Conservation (phyloP, 1,139 yeast species). For the Debaryomyces singareniensis region DNA sequence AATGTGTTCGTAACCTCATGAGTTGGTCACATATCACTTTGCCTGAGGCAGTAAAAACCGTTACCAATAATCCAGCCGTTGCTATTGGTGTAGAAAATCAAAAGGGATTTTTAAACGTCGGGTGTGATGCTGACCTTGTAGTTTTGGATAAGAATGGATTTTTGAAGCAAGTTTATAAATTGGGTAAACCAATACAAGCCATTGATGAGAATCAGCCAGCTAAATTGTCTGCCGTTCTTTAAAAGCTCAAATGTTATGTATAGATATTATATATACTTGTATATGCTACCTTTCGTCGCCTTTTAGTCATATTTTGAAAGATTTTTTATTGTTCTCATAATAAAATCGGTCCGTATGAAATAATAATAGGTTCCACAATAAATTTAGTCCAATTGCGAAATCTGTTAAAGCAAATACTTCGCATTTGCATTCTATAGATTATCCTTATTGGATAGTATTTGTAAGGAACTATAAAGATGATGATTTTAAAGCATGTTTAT, state of each 20-base stretch:
- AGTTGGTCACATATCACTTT: constrained; percentile 46
- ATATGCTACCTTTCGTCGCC: too few relatives aligned
- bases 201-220: constrained; percentile 15
- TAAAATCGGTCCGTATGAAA: too few relatives aligned
- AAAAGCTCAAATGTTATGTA: neutral
- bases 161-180: constrained; percentile 46
- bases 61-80: constrained; percentile 52
- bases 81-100: constrained; percentile 37
- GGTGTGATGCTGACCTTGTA: constrained; percentile 58
- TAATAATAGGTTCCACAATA: too few relatives aligned
- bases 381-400: too few relatives aligned
- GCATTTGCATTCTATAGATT: too few relatives aligned
- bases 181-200: constrained; percentile 32
- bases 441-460: too few relatives aligned
- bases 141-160: constrained; percentile 41
- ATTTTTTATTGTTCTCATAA: too few relatives aligned
- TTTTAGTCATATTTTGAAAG: neutral
- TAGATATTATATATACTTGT: too few relatives aligned
- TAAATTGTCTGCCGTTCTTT: constrained; percentile 16
- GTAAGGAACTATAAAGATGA: constrained; percentile 1
- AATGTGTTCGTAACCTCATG: constrained; percentile 48
- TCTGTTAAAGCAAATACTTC: too few relatives aligned
- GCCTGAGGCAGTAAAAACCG: constrained; percentile 51
- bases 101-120: constrained; percentile 48
- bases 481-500: neutral